phyloP scores from a whole-genome alignment of 208 protist species.

The Wallacemonas rigidus region DNA sequence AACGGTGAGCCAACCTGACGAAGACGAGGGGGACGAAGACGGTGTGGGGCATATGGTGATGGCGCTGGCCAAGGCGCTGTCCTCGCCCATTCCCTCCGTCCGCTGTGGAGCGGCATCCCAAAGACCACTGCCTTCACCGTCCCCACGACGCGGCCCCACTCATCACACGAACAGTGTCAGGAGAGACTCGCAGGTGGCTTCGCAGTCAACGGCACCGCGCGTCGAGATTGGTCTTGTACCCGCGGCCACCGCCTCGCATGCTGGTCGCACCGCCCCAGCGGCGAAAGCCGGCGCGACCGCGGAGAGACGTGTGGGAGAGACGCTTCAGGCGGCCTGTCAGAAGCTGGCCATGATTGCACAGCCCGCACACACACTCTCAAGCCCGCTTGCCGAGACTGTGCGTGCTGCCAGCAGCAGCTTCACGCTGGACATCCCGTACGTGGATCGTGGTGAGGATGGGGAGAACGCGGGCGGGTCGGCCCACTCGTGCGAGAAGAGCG shows the following conservation, averaged over 20 bases:
- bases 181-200: too few species aligned
- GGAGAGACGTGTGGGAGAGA: neutral
- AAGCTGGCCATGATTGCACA: neutral
- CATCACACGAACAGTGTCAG: too few species aligned
- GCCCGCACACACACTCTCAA: neutral
- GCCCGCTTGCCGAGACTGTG: neutral
- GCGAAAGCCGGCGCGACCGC: too few species aligned
- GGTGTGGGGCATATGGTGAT: neutral
- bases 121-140: neutral
- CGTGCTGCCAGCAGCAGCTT: neutral
- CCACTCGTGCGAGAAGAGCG: too few species aligned
- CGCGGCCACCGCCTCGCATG: too few species aligned
- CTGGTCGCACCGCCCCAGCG: too few species aligned
- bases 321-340: neutral
- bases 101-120: neutral
- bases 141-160: too few species aligned
- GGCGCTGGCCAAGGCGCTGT: constrained; percentile 13
- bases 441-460: neutral
- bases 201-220: too few species aligned
- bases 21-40: neutral
- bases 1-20: neutral
- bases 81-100: neutral
- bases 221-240: too few species aligned
- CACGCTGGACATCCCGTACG: constrained; percentile 1
- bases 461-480: too few species aligned